phyloP scores from a whole-genome alignment of 768 basidiomycete genomes.

The Calocybe cyanea region DNA sequence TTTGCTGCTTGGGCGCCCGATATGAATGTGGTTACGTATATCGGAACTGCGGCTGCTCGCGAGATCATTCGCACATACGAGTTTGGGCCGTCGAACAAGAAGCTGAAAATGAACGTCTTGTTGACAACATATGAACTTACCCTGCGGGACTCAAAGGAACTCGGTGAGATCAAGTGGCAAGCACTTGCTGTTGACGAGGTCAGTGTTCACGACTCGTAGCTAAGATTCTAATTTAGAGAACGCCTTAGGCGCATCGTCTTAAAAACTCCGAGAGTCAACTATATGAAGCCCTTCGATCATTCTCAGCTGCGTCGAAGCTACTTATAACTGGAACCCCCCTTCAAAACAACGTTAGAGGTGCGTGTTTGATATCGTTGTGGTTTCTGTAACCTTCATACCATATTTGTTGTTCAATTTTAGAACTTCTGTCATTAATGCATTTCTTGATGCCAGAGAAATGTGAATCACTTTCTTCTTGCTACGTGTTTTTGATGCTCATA shows the following conservation, averaged over 20 bases:
- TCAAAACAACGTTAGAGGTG: slow-evolving; percentile 99
- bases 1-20: slow-evolving; percentile 95
- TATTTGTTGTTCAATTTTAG: slow-evolving; percentile 34
- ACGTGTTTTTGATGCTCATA: neutral
- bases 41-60: slow-evolving; percentile 82
- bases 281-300: slow-evolving; percentile 89
- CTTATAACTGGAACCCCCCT: slow-evolving; percentile 98
- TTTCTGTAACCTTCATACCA: slow-evolving; percentile 6
- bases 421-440: slow-evolving; percentile 95
- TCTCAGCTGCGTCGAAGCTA: slow-evolving; percentile 86
- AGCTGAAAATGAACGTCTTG: slow-evolving; percentile 94
- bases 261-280: slow-evolving; percentile 98
- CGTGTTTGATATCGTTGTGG: slow-evolving; percentile 16
- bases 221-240: slow-evolving; percentile 14
- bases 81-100: slow-evolving; percentile 85
- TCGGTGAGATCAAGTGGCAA: slow-evolving; percentile 97
- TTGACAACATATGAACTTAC: slow-evolving; percentile 97
- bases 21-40: slow-evolving; percentile 95
- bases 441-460: slow-evolving; percentile 99
- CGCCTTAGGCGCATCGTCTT: slow-evolving; percentile 81
- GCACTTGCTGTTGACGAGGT: slow-evolving; percentile 95
- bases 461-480: slow-evolving; percentile 30
- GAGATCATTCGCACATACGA: slow-evolving; percentile 91
- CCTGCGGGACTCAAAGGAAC: slow-evolving; percentile 82
- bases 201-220: slow-evolving; percentile 16